These are phyloP conservation scores for Talaromyces rugulosus DNA, from an alignment of 2,329 filamentous ascomycete species.

Conservation along the genomic window DNA sequence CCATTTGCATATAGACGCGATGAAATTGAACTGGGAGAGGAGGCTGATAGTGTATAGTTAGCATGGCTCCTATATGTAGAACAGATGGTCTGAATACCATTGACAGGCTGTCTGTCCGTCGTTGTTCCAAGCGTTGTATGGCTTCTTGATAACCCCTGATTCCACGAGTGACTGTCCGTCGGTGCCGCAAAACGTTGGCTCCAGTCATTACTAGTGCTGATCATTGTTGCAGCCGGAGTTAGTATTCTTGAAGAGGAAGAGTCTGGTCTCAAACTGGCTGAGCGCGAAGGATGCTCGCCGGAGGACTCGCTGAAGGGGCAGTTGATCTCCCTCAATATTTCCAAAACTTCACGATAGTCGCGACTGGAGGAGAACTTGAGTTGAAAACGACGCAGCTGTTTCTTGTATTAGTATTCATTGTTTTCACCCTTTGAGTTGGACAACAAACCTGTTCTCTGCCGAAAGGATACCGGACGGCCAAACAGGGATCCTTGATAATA, in stretches of 20 bases:
- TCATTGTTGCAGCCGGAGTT: neutral
- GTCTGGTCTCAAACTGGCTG: slow-evolving; percentile 17
- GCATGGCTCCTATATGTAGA: neutral
- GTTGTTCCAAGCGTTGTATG: slow-evolving; percentile 9
- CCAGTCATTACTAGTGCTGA: neutral
- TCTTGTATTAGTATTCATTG: slow-evolving; percentile 13
- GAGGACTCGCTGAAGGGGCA: slow-evolving; percentile 42
- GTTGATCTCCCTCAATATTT: slow-evolving; percentile 37
- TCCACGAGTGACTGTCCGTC: neutral
- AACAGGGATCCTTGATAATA: slow-evolving; percentile 41
- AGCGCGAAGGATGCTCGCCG: slow-evolving; percentile 18
- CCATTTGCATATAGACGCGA: neutral
- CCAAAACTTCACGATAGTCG: slow-evolving; percentile 39
- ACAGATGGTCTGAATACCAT: slow-evolving; percentile 2
- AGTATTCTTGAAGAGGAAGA: slow-evolving; percentile 24
- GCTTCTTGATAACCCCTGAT: slow-evolving; percentile 7
- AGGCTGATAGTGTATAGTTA: neutral
- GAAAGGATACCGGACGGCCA: slow-evolving; percentile 42
- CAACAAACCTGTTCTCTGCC: slow-evolving; percentile 24
- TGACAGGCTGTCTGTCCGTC: neutral
- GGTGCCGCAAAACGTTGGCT: neutral
- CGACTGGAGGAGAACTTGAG: slow-evolving; percentile 38
- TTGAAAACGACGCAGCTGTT: slow-evolving; percentile 42
- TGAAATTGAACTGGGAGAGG: slow-evolving; percentile 4
- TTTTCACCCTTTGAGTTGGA: neutral